Evolutionary conservation across 306 rosid species (phyloP).

Genomic region (Prunus kanzakura): DNA sequence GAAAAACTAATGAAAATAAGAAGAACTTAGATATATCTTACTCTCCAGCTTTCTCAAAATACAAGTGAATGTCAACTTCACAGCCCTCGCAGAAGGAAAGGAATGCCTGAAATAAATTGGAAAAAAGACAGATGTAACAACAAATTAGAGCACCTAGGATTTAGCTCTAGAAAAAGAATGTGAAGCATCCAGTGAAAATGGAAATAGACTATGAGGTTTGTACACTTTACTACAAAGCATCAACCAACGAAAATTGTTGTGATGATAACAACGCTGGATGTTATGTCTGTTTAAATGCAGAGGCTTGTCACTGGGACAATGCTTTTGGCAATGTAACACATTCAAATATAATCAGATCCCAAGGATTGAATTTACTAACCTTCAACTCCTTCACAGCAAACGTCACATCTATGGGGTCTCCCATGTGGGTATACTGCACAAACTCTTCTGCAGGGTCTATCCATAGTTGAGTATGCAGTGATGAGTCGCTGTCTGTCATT

Average conservation of each 20-base stretch:
- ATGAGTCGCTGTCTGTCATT: conserved; percentile 69
- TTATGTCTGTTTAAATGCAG: background rate
- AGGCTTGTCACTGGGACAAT: background rate
- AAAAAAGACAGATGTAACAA: conserved; percentile 10
- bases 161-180: background rate
- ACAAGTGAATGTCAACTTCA: conserved; percentile 83
- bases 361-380: conserved; percentile 42
- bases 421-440: conserved; percentile 73
- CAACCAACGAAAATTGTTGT: background rate
- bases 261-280: conserved; percentile 13
- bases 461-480: conserved; percentile 89
- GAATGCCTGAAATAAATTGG: conserved; percentile 69
- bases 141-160: background rate
- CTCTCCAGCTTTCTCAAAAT: conserved; percentile 94
- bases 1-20: background rate
- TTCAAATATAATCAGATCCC: conserved; percentile 3
- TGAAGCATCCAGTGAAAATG: background rate
- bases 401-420: conserved; percentile 87
- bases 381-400: conserved; percentile 91
- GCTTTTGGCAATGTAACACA: background rate
- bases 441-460: conserved; percentile 95
- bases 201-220: background rate
- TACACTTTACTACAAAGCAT: background rate
- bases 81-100: conserved; percentile 91
- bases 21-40: conserved; percentile 38